These are phyloP conservation scores for Pyricularia grisea DNA, from an alignment of 2,329 filamentous ascomycete species.

Conservation along the genomic window DNA sequence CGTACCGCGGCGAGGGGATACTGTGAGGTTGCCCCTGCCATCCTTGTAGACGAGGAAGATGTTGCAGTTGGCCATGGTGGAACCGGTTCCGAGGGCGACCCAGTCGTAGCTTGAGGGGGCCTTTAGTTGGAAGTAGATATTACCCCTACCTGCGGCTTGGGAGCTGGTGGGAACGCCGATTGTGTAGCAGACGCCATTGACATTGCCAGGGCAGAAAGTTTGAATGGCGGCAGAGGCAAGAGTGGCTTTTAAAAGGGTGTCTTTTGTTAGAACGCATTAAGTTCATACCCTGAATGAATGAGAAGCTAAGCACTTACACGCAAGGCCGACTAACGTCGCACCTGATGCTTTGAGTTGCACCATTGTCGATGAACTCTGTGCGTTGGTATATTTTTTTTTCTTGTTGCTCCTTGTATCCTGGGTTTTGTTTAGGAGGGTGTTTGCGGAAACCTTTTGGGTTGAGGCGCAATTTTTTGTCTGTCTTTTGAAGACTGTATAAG, in stretches of 20 bases:
- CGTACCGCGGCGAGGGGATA: conserved; percentile 44
- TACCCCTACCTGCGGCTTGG: conserved; percentile 36
- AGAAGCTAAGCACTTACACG: not conserved
- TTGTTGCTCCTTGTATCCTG: not conserved
- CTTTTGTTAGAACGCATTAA: not conserved
- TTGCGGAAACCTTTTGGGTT: too few species aligned
- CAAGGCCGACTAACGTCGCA: not conserved
- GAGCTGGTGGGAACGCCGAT: conserved; percentile 45
- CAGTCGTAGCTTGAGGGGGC: conserved; percentile 44
- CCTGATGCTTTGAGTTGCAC: not conserved
- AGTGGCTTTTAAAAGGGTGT: conserved; percentile 9
- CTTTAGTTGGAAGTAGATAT: conserved; percentile 52
- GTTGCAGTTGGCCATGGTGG: conserved; percentile 43
- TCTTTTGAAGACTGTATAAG: not conserved
- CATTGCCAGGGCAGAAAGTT: conserved; percentile 30
- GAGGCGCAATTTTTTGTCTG: not conserved
- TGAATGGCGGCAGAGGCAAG: conserved; percentile 12
- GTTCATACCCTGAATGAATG: not conserved
- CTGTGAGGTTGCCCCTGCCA: conserved; percentile 48
- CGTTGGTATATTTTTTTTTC: not conserved
- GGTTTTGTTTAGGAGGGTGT: not conserved
- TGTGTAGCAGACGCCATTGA: conserved; percentile 39
- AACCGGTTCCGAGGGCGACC: conserved; percentile 49
- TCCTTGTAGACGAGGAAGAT: conserved; percentile 56
- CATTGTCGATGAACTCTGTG: not conserved